Evolutionary conservation across 108 stramenopile genomes (phyloP).

Genomic region (Seminavis robusta): DNA sequence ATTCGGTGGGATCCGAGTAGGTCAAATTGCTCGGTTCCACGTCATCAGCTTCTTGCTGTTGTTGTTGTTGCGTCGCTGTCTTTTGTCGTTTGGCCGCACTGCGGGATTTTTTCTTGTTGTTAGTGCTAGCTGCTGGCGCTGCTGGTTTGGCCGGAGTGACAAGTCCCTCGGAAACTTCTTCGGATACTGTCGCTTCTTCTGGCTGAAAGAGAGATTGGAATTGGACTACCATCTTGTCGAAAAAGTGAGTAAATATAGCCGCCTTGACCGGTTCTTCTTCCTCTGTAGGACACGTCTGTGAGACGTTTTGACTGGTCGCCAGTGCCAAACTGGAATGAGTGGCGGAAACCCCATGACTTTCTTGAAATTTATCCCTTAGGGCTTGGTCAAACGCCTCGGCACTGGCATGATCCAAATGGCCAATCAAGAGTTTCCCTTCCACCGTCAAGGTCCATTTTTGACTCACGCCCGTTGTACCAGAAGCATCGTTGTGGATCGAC

Average conservation of each 20-base stretch:
- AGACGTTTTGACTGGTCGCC: constrained; percentile 14
- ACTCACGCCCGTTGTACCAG: not conserved
- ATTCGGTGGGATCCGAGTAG: constrained; percentile 17
- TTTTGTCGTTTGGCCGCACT: constrained; percentile 26
- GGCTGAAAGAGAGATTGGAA: constrained; percentile 52
- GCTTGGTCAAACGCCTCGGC: constrained; percentile 46
- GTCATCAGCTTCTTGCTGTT: constrained; percentile 3
- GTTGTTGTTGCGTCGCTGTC: not conserved
- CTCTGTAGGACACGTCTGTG: constrained; percentile 21
- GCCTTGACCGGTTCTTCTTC: constrained; percentile 55
- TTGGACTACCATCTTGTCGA: constrained; percentile 60
- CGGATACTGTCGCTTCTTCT: too few relatives aligned
- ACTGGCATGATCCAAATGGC: constrained; percentile 65
- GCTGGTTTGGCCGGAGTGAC: too few relatives aligned
- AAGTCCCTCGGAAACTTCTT: too few relatives aligned
- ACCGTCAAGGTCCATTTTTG: constrained; percentile 56
- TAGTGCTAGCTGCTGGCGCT: too few relatives aligned
- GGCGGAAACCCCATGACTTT: constrained; percentile 6
- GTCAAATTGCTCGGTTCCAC: constrained; percentile 18
- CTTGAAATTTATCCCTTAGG: constrained; percentile 9
- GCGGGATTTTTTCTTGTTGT: too few relatives aligned
- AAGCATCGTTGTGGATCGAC: not conserved
- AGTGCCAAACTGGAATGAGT: not conserved
- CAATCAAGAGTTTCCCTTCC: constrained; percentile 73
- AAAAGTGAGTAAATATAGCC: constrained; percentile 68